Base-by-base conservation (phyloP, 108 stramenopile species). In the Epithemia pelagica region DNA sequence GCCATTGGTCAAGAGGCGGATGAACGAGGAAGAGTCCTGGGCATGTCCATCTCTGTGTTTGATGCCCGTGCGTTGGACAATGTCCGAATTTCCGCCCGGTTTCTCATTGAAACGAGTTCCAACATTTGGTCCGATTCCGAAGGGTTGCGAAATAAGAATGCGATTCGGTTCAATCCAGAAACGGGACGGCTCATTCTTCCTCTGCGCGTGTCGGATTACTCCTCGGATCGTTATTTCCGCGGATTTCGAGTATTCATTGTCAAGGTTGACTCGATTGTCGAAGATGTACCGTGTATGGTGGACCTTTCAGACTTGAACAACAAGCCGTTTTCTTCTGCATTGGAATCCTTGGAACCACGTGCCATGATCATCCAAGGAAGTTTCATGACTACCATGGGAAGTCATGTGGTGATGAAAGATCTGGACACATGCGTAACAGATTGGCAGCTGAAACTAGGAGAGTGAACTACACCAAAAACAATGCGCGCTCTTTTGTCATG, bases 1-100 rank as follows among this genome's bases (percentile, higher is more conserved):
- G 70, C 74, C 18, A 67, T 85, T 52, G 84, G 84, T 19, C 69
- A 80, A 61, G 78, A 85, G 23, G 76, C 84, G 8, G 71, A 77
- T 33, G 71, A 65, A 15, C 20, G 62, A 23, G 84, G 84, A 23
- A 54, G 2, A 7, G 33, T 68, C 24, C 15, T 72, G 29, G 84
- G 84, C 29, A 29, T 82, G 0, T 62, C 75, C 51, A 62, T 85
- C 23, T 74, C 76, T 26, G 27, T 85, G 22, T 85, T 85, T 58
- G 76, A 79, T 55, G 76, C 69, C 18, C 54, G 68, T 2, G 59
- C 66, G 31, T 61, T 75, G 18, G 28, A 64, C 2, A 66, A 66
- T n/a, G 75, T 74, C 0, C 23, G 21, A 18, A 51, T 70, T 28
- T 5, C 78, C 20, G 65, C 73, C 51, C 67, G 74, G 18, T 33